Evolutionary conservation across 2,329 filamentous ascomycete genomes (phyloP).

Genomic region (Dothideomycetidae sp.): DNA sequence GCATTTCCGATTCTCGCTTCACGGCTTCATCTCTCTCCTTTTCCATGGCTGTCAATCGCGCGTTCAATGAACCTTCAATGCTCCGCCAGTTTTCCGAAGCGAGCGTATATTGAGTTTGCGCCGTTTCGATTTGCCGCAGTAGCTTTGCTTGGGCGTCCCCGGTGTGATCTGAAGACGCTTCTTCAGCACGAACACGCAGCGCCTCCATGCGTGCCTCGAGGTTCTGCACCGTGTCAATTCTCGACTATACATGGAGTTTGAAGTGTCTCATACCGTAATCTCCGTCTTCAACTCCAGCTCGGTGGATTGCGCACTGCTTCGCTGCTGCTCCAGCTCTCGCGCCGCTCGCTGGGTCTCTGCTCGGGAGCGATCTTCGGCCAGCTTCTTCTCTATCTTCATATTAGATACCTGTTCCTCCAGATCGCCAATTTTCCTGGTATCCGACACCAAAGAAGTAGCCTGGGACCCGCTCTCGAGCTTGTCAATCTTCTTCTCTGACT

Average conservation of each 20-base stretch:
- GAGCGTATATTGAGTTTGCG: constrained; percentile 88
- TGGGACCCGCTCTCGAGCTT: constrained; percentile 52
- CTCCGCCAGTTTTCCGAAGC: constrained; percentile 97
- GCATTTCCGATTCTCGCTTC: constrained; percentile 70
- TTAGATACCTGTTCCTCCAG: constrained; percentile 52
- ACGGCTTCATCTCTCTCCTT: constrained; percentile 80
- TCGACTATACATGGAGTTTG: too few species aligned
- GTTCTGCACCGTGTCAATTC: constrained; percentile 35
- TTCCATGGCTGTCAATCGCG: constrained; percentile 63
- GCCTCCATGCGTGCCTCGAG: constrained; percentile 84
- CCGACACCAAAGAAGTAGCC: constrained; percentile 52
- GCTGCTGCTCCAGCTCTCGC: constrained; percentile 58
- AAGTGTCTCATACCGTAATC: constrained; percentile 43
- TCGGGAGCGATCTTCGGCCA: constrained; percentile 55
- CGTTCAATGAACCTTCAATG: constrained; percentile 73
- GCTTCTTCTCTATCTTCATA: constrained; percentile 59
- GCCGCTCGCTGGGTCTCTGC: constrained; percentile 56
- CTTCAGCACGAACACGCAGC: constrained; percentile 72
- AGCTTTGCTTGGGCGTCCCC: constrained; percentile 81
- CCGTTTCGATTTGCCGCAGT: constrained; percentile 80
- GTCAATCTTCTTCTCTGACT: constrained; percentile 52
- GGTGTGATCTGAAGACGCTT: constrained; percentile 67
- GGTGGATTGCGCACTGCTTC: constrained; percentile 51
- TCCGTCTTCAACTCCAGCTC: constrained; percentile 75
- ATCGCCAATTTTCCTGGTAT: constrained; percentile 41